phyloP scores from a whole-genome alignment of 2,329 filamentous ascomycete species.

The Fusarium oxysporum region DNA sequence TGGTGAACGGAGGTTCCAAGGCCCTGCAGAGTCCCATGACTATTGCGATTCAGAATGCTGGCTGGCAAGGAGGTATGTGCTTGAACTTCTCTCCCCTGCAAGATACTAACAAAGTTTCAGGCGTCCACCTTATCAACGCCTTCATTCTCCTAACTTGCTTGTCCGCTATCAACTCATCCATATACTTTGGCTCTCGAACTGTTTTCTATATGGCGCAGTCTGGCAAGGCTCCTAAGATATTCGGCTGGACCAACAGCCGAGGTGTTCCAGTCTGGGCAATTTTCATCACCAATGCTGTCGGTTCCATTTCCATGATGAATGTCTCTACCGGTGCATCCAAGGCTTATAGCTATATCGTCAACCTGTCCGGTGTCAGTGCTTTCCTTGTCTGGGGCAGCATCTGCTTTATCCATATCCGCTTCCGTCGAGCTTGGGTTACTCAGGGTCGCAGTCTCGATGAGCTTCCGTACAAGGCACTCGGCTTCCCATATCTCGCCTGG shows the following conservation, averaged over 20 bases:
- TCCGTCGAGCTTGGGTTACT: conserved; percentile 70
- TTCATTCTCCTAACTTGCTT: conserved; percentile 81
- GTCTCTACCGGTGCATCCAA: conserved; percentile 72
- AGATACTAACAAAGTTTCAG: conserved; percentile 34
- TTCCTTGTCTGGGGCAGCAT: conserved; percentile 80
- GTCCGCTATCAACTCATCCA: conserved; percentile 78
- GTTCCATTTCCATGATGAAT: conserved; percentile 81
- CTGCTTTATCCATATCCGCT: conserved; percentile 77
- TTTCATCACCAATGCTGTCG: conserved; percentile 76
- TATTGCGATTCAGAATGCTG: conserved; percentile 78
- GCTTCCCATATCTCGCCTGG: conserved; percentile 69
- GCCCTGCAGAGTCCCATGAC: conserved; percentile 80
- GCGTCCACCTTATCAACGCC: conserved; percentile 80
- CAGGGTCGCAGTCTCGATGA: conserved; percentile 67
- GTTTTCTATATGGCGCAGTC: conserved; percentile 81
- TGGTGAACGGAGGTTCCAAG: conserved; percentile 71
- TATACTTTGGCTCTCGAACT: conserved; percentile 82
- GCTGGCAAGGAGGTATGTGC: conserved; percentile 71
- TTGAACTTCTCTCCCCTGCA: neutral
- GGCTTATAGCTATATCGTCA: conserved; percentile 77
- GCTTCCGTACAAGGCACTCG: conserved; percentile 66
- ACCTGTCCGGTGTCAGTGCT: conserved; percentile 75
- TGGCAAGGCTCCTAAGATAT: conserved; percentile 75
- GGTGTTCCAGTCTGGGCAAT: conserved; percentile 73
- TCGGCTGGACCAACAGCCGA: conserved; percentile 74